These are phyloP conservation scores for Pseudoperonospora humuli DNA, from an alignment of 352 stramenopile species.

Conservation along the genomic window DNA sequence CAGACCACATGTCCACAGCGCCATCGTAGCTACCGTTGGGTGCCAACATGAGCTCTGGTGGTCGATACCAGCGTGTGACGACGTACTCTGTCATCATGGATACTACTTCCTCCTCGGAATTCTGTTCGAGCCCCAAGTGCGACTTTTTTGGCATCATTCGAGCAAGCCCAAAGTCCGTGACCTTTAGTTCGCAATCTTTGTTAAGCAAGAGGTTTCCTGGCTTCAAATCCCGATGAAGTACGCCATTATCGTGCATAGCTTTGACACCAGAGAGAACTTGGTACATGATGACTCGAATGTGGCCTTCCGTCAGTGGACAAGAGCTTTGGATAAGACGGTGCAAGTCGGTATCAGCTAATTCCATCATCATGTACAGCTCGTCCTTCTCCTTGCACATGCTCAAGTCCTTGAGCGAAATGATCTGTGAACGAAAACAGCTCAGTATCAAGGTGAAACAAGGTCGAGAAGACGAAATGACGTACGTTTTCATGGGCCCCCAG, in stretches of 20 bases:
- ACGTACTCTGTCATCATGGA: constrained; percentile 87
- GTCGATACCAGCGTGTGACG: constrained; percentile 89
- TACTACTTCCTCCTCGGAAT: constrained; percentile 18
- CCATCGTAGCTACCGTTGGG: constrained; percentile 87
- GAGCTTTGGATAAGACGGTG: constrained; percentile 87
- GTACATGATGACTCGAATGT: constrained; percentile 85
- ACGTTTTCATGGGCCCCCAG: constrained; percentile 88
- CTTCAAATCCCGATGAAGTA: constrained; percentile 92
- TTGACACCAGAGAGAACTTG: constrained; percentile 82
- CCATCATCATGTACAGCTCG: constrained; percentile 95
- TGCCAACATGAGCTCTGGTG: constrained; percentile 89
- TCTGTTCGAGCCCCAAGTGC: constrained; percentile 7
- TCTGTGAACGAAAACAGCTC: no score
- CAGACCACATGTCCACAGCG: constrained; percentile 81
- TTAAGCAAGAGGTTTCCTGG: constrained; percentile 90
- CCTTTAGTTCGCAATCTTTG: constrained; percentile 89
- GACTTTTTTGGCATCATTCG: constrained; percentile 68
- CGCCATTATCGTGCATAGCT: constrained; percentile 89
- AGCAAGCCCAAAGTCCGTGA: constrained; percentile 92
- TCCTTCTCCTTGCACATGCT: constrained; percentile 89
- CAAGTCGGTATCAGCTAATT: constrained; percentile 91
- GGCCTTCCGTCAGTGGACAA: constrained; percentile 66
- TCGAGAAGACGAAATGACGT: no score
- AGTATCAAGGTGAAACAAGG: no score
- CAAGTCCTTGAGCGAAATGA: constrained; percentile 86